Percentiles rank a stretch among this genome's conserved stretches.
Conservation (phyloP, 129 eudicot genomes). For the Pseudognaphalium luteoalbum region DNA sequence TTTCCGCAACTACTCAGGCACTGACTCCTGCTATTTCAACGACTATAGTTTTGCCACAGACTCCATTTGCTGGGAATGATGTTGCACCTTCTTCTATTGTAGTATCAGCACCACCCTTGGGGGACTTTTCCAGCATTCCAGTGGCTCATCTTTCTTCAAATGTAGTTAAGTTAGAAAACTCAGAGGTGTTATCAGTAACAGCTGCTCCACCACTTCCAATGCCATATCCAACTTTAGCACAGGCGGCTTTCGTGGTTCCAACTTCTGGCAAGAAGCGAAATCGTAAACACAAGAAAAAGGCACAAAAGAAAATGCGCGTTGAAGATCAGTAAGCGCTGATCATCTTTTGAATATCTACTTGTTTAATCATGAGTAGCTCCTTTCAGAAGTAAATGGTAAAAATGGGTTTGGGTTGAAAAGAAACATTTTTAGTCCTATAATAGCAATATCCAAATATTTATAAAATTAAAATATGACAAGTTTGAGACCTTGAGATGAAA, state of each 20-base stretch:
- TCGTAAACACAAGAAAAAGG: conserved; percentile 38
- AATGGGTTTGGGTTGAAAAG: too few species aligned
- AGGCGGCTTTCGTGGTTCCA: not conserved
- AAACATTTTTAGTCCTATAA: too few species aligned
- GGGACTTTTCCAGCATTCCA: not conserved
- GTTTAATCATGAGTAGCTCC: not conserved
- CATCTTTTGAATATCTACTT: not conserved
- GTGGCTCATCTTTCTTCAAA: conserved; percentile 21
- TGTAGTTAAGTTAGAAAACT: conserved; percentile 1
- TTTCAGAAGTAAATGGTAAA: not conserved
- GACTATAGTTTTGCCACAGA: conserved; percentile 7
- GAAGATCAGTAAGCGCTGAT: conserved; percentile 41
- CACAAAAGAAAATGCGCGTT: conserved; percentile 32
- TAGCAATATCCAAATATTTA: too few species aligned
- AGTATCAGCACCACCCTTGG: conserved; percentile 5
- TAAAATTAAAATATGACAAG: too few species aligned
- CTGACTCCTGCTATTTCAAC: not conserved
- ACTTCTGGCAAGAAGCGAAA: conserved; percentile 32
- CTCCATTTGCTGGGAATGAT: conserved; percentile 1
- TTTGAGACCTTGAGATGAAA: too few species aligned
- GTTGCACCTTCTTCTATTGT: not conserved
- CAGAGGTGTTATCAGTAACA: not conserved
- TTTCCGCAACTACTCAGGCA: not conserved
- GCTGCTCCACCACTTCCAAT: not conserved
- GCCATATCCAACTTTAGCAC: conserved; percentile 22